Percentiles rank a stretch among this genome's conserved stretches.
Conservation (phyloP, 2,329 filamentous ascomycete species). For the Colletotrichum brevisporum region DNA sequence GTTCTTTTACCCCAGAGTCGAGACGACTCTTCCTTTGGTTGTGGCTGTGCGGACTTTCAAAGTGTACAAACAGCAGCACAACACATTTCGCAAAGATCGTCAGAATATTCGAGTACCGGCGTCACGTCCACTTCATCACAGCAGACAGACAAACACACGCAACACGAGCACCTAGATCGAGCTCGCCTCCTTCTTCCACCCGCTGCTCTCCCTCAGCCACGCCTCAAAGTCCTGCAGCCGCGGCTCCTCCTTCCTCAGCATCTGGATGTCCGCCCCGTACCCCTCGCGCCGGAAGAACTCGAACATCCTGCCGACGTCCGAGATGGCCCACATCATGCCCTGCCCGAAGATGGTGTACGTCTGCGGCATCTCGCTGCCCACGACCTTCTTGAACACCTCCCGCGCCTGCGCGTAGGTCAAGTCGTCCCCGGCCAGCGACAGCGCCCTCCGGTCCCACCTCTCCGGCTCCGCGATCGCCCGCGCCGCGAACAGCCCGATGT, state of each 20-base stretch:
- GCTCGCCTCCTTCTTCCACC: constrained; percentile 42
- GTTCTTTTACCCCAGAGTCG: too few relatives aligned
- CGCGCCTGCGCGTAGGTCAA: constrained; percentile 37
- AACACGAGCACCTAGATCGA: not conserved
- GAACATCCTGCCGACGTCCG: constrained; percentile 41
- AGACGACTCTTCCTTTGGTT: too few relatives aligned
- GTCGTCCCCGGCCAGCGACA: constrained; percentile 41
- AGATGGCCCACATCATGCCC: constrained; percentile 40
- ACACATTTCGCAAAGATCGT: too few relatives aligned
- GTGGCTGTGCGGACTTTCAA: too few relatives aligned
- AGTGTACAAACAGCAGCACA: too few relatives aligned
- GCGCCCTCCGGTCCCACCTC: constrained; percentile 36
- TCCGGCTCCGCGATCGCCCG: constrained; percentile 39
- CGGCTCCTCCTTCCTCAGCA: constrained; percentile 37
- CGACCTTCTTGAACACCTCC: constrained; percentile 32
- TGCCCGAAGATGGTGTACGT: constrained; percentile 37
- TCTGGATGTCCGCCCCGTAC: constrained; percentile 38
- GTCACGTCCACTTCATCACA: not conserved
- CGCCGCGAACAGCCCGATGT: constrained; percentile 46
- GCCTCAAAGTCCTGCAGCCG: constrained; percentile 42
- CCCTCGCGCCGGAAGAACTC: constrained; percentile 40
- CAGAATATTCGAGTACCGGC: not conserved
- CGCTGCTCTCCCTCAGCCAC: constrained; percentile 45
- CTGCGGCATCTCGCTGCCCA: constrained; percentile 34
- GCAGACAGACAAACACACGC: not conserved